A percentile compares a stretch with the other conserved stretches of the same genome.
These are phyloP conservation scores for Rhodotorula toruloides DNA, from an alignment of 768 basidiomycete species.

Conservation along the genomic window DNA sequence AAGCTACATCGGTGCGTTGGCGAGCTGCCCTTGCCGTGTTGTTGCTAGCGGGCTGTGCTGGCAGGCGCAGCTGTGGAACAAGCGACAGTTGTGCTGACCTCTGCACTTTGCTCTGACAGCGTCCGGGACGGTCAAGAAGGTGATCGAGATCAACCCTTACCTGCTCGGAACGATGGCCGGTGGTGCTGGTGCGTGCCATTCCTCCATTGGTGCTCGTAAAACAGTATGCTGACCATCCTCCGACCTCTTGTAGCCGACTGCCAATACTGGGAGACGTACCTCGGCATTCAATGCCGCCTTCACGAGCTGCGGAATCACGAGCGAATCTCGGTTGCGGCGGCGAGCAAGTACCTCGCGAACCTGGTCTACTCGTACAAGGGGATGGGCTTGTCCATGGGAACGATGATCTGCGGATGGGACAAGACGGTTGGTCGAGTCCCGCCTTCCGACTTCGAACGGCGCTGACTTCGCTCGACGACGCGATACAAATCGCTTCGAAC, in stretches of 20 bases:
- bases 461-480: neutral
- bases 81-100: neutral
- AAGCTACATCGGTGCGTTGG: slow-evolving; percentile 78
- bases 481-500: neutral
- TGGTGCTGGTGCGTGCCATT: slow-evolving; percentile 67
- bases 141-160: slow-evolving; percentile 99
- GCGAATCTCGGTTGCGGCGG: slow-evolving; percentile 97
- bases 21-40: neutral
- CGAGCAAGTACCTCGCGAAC: slow-evolving; percentile 94
- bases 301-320: slow-evolving; percentile 93
- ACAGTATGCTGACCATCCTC: slow-evolving; percentile 7
- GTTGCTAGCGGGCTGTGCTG: neutral
- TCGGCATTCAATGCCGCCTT: slow-evolving; percentile 93
- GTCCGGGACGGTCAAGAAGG: slow-evolving; percentile 91
- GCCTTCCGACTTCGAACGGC: neutral
- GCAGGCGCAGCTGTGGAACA: neutral
- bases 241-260: slow-evolving; percentile 63
- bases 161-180: slow-evolving; percentile 99
- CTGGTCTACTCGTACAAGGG: slow-evolving; percentile 98
- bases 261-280: slow-evolving; percentile 97
- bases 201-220: too few relatives aligned
- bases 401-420: slow-evolving; percentile 99
- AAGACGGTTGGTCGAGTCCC: slow-evolving; percentile 80
- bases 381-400: slow-evolving; percentile 99
- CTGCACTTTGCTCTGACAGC: slow-evolving; percentile 52